A percentile compares a stretch with the other conserved stretches of the same genome.
phyloP scores from a whole-genome alignment of 305 asterid species.

The Stenogyne calaminthoides region DNA sequence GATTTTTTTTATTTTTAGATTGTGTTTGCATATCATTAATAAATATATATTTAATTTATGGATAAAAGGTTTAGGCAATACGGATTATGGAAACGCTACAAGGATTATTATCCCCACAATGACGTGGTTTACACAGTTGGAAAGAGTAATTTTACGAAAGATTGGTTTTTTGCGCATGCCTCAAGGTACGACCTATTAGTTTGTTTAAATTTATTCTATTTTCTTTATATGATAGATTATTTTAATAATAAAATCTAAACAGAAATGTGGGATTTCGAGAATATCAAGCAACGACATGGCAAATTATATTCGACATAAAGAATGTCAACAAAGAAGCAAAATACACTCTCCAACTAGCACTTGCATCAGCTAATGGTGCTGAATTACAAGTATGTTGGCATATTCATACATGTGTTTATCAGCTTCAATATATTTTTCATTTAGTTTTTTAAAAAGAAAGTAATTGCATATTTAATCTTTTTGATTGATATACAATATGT shows the following conservation, averaged over 20 bases:
- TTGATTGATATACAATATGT: not conserved
- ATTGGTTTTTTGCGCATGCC: constrained; percentile 70
- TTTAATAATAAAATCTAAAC: not conserved
- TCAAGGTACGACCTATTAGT: constrained; percentile 36
- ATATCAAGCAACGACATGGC: constrained; percentile 51
- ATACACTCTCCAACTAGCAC: constrained; percentile 62
- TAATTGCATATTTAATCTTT: not conserved
- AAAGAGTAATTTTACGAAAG: constrained; percentile 37
- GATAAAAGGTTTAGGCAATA: constrained; percentile 51
- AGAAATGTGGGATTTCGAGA: constrained; percentile 34
- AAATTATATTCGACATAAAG: constrained; percentile 40
- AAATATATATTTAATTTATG: not conserved
- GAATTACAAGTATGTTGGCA: constrained; percentile 45
- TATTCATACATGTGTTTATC: not conserved
- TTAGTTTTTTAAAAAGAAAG: not conserved
- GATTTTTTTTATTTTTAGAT: too few species aligned
- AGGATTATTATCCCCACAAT: constrained; percentile 34
- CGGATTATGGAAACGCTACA: constrained; percentile 57
- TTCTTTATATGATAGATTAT: not conserved
- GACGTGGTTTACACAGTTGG: constrained; percentile 53
- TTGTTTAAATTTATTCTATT: not conserved
- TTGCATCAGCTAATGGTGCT: constrained; percentile 52
- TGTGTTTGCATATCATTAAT: too few species aligned
- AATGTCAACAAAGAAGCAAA: constrained; percentile 29
- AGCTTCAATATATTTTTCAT: not conserved